Evolutionary conservation across 139 green algal genomes (phyloP), one percentile per base, ranked within the genome.

Genomic region (Chlorella sp.): DNA sequence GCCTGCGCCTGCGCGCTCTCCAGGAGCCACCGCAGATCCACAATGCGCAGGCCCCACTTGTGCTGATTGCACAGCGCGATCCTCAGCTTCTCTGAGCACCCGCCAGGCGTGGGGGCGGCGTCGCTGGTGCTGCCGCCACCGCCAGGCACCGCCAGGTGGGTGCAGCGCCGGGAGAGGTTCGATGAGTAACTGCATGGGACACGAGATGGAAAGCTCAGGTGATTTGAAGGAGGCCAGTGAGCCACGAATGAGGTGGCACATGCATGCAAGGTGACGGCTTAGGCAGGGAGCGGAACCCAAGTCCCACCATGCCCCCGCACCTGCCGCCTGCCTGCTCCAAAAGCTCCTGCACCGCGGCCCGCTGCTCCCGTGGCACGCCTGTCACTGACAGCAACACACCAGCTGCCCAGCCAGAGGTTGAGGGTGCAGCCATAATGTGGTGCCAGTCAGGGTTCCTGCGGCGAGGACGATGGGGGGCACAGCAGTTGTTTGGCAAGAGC

Each of bases 101-200:
- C 40, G 21, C 21, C 22, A 26, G 32, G n/a, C 57, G 57, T 19
- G 11, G 34, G 15, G 19, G n/a, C 48, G 21, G 75, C 71, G 24
- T 21, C 40, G 18, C 15, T 16, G 0, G 3, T 32, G 78, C 39
- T 83, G 39, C 42, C 78, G 36, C 26, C n/a, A n/a, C n/a, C 71
- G 79, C 42, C 15, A 40, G 87, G 30, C 78, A 90, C 78, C 30
- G 79, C 57, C 36, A 90, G 76, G 39, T 90, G 87, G 39, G 87
- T 90, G 87, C 87, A 90, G 30, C 87, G 78, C 16, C 79, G 78
- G 3, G 87, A 90, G 1, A 90, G 87, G 87, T 81, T 90, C 16
- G 87, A 61, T 9, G 78, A 90, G 64, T 90, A 90, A 0, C 87
- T 90, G 64, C 85, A 71, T 28, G 48, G 48, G 48, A 5, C 48